A percentile compares a stretch with the other conserved stretches of the same genome.
These are phyloP conservation scores for Arthrobotrys sinensis DNA, from an alignment of 2,329 filamentous ascomycete species.

Conservation along the genomic window DNA sequence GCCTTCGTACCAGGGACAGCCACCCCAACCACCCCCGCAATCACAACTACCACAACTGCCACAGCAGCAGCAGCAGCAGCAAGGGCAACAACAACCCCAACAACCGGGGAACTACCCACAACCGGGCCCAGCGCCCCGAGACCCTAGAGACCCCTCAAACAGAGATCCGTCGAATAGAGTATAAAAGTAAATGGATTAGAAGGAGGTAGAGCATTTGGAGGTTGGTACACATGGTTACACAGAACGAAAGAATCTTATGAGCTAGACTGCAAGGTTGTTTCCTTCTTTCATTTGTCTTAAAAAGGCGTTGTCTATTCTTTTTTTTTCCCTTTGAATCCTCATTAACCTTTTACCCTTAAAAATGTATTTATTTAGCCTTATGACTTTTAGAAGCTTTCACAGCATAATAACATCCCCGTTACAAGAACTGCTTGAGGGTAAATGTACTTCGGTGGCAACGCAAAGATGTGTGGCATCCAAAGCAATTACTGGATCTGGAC, in stretches of 20 bases:
- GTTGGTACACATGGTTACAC: constrained; percentile 61
- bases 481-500: constrained; percentile 20
- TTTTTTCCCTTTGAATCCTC: constrained; percentile 4
- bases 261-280: constrained; percentile 63
- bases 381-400: constrained; percentile 11
- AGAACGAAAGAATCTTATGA: constrained; percentile 63
- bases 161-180: constrained; percentile 3
- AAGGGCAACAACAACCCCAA: constrained; percentile 27
- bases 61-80: constrained; percentile 21
- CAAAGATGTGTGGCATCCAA: constrained; percentile 3
- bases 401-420: constrained; percentile 22
- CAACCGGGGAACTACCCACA: constrained; percentile 3
- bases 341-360: neutral
- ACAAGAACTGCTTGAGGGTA: constrained; percentile 5
- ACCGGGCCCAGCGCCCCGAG: constrained; percentile 38
- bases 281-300: constrained; percentile 28
- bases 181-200: neutral
- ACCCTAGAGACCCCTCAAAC: constrained; percentile 52
- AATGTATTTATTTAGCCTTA: constrained; percentile 34
- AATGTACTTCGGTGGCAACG: constrained; percentile 1
- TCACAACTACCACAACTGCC: constrained; percentile 12
- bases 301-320: constrained; percentile 3
- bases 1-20: constrained; percentile 29
- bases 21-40: constrained; percentile 19
- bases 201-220: constrained; percentile 61